phyloP scores from a whole-genome alignment of 2,329 filamentous ascomycete genomes.

The Graphilbum ipis-grandicollis region DNA sequence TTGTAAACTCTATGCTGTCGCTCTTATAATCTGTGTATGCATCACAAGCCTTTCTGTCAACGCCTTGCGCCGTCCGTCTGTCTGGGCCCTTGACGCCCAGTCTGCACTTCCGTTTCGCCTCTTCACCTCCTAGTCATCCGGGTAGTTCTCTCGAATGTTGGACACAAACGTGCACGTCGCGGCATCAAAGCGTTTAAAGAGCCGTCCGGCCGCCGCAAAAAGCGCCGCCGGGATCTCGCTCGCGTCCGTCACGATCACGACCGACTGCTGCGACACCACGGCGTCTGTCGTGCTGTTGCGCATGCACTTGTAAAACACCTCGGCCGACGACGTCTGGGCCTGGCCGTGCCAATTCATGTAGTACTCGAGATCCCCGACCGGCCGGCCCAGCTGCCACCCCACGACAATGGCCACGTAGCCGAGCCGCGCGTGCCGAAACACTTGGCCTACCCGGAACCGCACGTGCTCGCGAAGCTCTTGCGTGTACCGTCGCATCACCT shows the following conservation, averaged over 20 bases:
- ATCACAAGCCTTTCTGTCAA: too few species aligned
- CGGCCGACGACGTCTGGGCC: too few species aligned
- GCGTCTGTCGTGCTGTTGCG: constrained; percentile 34
- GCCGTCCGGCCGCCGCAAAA: constrained; percentile 57
- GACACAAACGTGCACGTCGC: constrained; percentile 56
- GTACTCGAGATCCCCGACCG: too few species aligned
- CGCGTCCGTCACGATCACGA: constrained; percentile 39
- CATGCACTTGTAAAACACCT: constrained; percentile 76
- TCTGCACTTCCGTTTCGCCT: neutral
- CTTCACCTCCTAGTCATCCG: constrained; percentile 48
- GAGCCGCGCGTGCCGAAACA: constrained; percentile 72
- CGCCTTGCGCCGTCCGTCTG: too few species aligned
- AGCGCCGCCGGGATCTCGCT: constrained; percentile 36
- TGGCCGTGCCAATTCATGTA: too few species aligned
- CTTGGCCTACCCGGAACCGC: constrained; percentile 57
- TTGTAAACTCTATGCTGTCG: too few species aligned
- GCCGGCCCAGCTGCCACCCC: constrained; percentile 43
- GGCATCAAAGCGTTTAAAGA: constrained; percentile 74
- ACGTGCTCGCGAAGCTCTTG: constrained; percentile 23
- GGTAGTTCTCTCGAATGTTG: constrained; percentile 65
- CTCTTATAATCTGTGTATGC: too few species aligned
- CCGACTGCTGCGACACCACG: constrained; percentile 62
- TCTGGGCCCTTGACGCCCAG: too few species aligned
- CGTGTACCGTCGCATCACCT: constrained; percentile 16
- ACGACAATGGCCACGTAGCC: constrained; percentile 66